These are phyloP conservation scores for Avena sativa DNA, from an alignment of 176 grass and related monocot species.

Conservation along the genomic window DNA sequence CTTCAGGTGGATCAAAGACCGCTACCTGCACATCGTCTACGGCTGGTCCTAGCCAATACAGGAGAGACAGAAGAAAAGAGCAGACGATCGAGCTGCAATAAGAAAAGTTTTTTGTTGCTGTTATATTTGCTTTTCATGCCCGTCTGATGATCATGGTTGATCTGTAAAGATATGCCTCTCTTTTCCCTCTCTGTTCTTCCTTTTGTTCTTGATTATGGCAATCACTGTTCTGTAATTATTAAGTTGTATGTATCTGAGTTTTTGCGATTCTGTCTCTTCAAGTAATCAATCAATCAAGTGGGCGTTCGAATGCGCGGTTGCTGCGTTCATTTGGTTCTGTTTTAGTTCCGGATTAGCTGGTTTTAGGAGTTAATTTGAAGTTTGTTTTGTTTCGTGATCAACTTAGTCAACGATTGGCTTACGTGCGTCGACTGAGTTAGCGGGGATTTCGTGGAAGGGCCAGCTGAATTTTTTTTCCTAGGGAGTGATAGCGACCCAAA, in stretches of 20 bases:
- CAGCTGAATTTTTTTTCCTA: neutral
- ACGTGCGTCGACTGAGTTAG: slow-evolving; percentile 34
- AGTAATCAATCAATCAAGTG: neutral
- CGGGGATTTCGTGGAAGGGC: slow-evolving; percentile 22
- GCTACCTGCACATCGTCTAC: slow-evolving; percentile 65
- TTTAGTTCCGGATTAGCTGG: neutral
- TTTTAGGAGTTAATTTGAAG: neutral
- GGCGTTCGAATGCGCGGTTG: neutral
- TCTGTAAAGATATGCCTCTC: neutral
- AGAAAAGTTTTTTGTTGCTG: neutral
- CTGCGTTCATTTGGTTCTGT: neutral
- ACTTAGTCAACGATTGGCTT: slow-evolving; percentile 42
- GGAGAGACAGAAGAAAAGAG: neutral
- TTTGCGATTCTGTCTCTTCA: neutral
- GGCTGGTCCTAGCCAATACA: slow-evolving; percentile 54
- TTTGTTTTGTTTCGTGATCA: neutral
- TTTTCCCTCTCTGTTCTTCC: neutral
- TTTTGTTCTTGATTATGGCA: slow-evolving; percentile 11
- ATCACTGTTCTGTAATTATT: neutral
- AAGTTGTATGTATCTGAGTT: neutral
- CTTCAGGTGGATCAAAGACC: slow-evolving; percentile 90
- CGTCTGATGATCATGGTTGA: slow-evolving; percentile 25
- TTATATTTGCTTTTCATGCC: neutral
- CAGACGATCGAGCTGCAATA: slow-evolving; percentile 7
- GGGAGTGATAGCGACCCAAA: no score